phyloP scores from a whole-genome alignment of 2,329 filamentous ascomycete genomes.

The Aspergillus fischeri region DNA sequence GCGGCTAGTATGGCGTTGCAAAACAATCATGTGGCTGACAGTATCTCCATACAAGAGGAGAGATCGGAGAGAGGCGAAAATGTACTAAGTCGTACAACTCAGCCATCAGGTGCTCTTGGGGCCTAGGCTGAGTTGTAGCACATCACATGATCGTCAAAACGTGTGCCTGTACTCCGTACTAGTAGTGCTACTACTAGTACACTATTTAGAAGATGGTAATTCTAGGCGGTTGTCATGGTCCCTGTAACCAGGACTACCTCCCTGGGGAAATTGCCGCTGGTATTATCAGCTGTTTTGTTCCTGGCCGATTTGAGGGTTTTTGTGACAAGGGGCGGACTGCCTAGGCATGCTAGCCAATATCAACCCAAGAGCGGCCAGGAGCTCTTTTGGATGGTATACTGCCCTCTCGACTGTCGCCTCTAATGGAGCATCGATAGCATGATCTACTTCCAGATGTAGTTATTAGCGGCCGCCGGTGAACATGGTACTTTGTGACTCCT shows the following conservation, averaged over 20 bases:
- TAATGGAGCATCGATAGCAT: neutral
- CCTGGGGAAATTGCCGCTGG: neutral
- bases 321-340: too few species aligned
- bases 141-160: slow-evolving; percentile 30
- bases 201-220: slow-evolving; percentile 3
- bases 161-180: slow-evolving; percentile 21
- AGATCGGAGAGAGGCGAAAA: neutral
- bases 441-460: slow-evolving; percentile 5
- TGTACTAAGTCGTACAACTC: slow-evolving; percentile 7
- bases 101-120: slow-evolving; percentile 8
- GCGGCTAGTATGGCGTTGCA: neutral
- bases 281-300: neutral
- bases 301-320: too few species aligned
- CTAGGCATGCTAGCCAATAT: too few species aligned
- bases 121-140: slow-evolving; percentile 9
- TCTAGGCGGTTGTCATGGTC: neutral
- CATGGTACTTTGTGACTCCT: slow-evolving; percentile 16
- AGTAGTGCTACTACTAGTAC: slow-evolving; percentile 1
- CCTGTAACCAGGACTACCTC: neutral
- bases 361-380: too few species aligned
- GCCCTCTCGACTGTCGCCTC: neutral
- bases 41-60: slow-evolving; percentile 3
- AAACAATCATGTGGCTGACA: slow-evolving; percentile 2
- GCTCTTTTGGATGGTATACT: too few species aligned
- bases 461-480: slow-evolving; percentile 18